Percentiles rank a stretch among this genome's conserved stretches.
Conservation (phyloP, 352 stramenopile species). For the Globisporangium iwayamae region DNA sequence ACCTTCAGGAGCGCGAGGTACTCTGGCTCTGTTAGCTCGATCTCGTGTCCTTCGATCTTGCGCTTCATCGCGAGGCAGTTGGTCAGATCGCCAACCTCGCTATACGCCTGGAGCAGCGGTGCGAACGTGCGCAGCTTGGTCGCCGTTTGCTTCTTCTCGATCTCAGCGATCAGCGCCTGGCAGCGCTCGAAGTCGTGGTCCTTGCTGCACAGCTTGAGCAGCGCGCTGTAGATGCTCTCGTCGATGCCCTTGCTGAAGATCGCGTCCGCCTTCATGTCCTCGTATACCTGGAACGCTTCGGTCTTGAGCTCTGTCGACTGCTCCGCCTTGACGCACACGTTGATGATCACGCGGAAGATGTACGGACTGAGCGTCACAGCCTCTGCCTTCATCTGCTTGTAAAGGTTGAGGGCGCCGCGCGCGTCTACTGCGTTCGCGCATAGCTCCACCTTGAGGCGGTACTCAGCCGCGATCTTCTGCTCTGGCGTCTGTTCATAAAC, state of each 20-base stretch:
- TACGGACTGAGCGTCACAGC: constrained; percentile 30
- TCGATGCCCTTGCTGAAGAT: constrained; percentile 28
- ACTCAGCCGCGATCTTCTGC: constrained; percentile 35
- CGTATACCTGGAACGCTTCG: constrained; percentile 51
- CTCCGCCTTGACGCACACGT: constrained; percentile 50
- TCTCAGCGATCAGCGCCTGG: constrained; percentile 40
- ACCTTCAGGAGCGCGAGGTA: constrained; percentile 55
- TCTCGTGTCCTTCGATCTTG: constrained; percentile 35
- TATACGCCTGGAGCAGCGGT: constrained; percentile 61
- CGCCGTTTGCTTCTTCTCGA: constrained; percentile 42
- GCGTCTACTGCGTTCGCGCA: constrained; percentile 44
- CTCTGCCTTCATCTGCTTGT: constrained; percentile 48
- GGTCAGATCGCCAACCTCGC: constrained; percentile 42
- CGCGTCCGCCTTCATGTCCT: constrained; percentile 58
- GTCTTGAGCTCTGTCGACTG: constrained; percentile 26
- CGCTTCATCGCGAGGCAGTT: constrained; percentile 56
- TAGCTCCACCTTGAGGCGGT: constrained; percentile 35
- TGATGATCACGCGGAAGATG: constrained; percentile 62
- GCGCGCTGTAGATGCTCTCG: constrained; percentile 68
- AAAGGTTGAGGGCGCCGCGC: constrained; percentile 36
- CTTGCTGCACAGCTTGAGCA: constrained; percentile 74
- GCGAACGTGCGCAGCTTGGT: constrained; percentile 76
- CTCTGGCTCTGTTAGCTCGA: constrained; percentile 65
- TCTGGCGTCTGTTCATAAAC: constrained; percentile 31
- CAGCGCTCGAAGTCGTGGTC: constrained; percentile 52